Base-by-base conservation (phyloP, 495 filamentous ascomycete genomes). In the Parachaetomium inaequale region DNA sequence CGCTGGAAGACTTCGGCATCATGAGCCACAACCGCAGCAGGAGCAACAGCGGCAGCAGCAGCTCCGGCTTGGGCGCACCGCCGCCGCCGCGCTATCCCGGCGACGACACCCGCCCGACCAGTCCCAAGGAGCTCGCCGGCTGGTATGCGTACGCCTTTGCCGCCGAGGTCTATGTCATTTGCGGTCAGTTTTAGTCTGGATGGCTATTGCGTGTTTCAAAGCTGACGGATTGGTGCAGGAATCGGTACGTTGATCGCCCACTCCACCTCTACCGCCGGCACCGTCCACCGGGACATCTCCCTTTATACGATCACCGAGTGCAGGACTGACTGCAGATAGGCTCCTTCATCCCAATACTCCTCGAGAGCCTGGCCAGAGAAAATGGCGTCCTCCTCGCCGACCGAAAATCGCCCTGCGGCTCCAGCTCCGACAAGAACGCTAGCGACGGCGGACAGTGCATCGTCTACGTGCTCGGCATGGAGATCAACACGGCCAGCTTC, bases 121-220 rank as follows among this genome's bases (percentile, higher is more conserved):
- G 91, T 70, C 79, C 76, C 63, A 92, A 89, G 72, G 94, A 98
- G 79, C 83, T 97, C 34, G 82, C 84, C 12, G 94, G 94, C 58
- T 98, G 93, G 91, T 98, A 96, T 74, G 88, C 89, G 63, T 98
- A 98, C 80, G 90, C 87, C 49, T 98, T 93, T 83, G 94, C 94
- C 21, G 91, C 93, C n/a, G 94, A 98, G 75, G 92, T 96, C 45
- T 98, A 96, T 70, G 90, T 96, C 14, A 89, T 98, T 42, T 98
- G 94, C 72, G 93, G 93, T 86, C 81, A 81, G 79, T 81, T 0
- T 19, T 12, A n/a, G n/a, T n/a, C 40, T 19, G 10, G 15, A 31
- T 38, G 25, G 4, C 26, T 8, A 25, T 61, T 0, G 17, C 46
- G 4, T 51, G 1, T 15, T 36, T 23, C 10, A 23, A 40, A 28